Base-by-base conservation (phyloP, 1,284 basidiomycete genomes). In the Leccinum pallidistipes region DNA sequence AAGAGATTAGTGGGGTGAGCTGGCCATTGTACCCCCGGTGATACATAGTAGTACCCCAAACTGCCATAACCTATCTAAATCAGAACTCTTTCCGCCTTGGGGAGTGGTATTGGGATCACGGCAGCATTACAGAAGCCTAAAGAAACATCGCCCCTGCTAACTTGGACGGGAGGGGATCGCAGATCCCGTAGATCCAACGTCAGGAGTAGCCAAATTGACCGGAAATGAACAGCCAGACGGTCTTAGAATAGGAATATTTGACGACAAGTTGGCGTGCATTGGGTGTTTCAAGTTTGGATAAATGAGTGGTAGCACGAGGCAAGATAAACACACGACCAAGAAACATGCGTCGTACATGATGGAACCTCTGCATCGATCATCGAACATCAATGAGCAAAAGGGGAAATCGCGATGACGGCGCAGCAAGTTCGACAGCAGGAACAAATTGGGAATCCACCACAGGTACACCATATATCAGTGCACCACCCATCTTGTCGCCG, bases 381-480 rank as follows among this genome's bases (percentile, higher is more conserved):
- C 69, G 66, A 59, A 58, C 51, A 56, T 76, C 70, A 58, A 76
- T 49, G 40, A 76, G 70, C 49, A 78, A 65, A 63, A 79, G 68
- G 7, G 75, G 75, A 68, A 79, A 79, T 62, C 86, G 77, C 53
- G 83, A 76, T 57, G 81, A 81, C 31, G 85, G 80, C 63, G 84
- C 85, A 21, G 81, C 84, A 45, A 85, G 68, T 60, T 84, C 80
- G 34, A 86, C 68, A 40, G 81, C 79, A 36, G 81, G 71, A 56
- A 81, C 76, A 67, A 82, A 82, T 45, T 79, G 77, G 61, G 80
- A 76, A 55, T 83, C 81, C 52, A 74, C 62, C 21, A 72, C 69
- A 57, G 83, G 81, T 50, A 75, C 70, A 11, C 83, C 83, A 61
- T 78, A 77, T 49, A 77, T 75, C 58, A 83, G 69, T 43, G 84